Base-by-base conservation (phyloP, 768 basidiomycete species). In the Leucosporidium yakuticum region DNA sequence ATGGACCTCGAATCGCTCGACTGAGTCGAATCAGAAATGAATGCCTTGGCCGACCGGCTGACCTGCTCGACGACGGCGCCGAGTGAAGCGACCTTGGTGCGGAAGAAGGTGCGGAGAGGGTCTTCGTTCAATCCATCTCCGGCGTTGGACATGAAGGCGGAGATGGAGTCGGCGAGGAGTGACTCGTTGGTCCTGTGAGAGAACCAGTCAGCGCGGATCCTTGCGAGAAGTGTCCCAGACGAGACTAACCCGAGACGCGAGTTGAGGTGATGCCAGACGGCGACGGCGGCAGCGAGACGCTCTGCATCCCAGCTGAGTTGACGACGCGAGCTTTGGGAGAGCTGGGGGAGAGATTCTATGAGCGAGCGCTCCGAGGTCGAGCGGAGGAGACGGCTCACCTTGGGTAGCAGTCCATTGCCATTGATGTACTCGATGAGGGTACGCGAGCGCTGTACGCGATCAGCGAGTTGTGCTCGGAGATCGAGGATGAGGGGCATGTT, bases 351-450 rank as follows among this genome's bases (percentile, higher is more conserved):
- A 59, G 53, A 23, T 21, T 53, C 20, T 5, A 9, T 59, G 32
- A 63, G 67, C 44, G 21, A 29, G 17, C 73, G 66, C 39, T 51
- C n/a, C 39, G 19, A 29, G 17, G 31, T 21, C 47, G 44, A 62
- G 6, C 7, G 19, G 15, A 34, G 4, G 0, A 32, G 36, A 32
- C 27, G 48, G 65, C 79, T 71, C 39, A 89, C 91, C 83, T 89
- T 91, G 49, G 80, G 81, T 47, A 94, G 80, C 8, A 87, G 87
- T 0, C 84, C 87, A 77, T 95, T 95, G 62, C 90, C 87, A 55
- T 91, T 89, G 74, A 96, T 89, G 77, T 92, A 95, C 31, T 83
- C 83, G 72, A 95, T 89, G n/a, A 97, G 82, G 83, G 89, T 91
- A 63, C 85, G 86, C 34, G 94, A 80, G 48, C 90, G 81, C 63